Conservation (phyloP, 1,284 basidiomycete species). For the Trametes pubescens region DNA sequence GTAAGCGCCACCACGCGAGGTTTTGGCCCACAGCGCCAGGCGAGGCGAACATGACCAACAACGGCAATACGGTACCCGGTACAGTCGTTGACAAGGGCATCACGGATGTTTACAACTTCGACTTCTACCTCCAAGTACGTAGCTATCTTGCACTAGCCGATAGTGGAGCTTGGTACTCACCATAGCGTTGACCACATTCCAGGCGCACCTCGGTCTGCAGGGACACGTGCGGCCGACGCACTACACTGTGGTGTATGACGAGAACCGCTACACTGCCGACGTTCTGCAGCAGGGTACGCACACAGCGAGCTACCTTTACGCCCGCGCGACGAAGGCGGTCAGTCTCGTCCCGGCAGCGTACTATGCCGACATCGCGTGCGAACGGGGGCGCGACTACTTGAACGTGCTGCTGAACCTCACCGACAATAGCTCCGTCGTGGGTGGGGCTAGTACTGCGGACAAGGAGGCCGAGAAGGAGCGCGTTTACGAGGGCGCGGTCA, state of each 20-base stretch:
- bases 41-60: conserved; percentile 52
- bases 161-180: neutral
- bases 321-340: conserved; percentile 79
- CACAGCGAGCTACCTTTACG: conserved; percentile 71
- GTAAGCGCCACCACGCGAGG: conserved; percentile 81
- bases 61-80: conserved; percentile 78
- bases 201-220: conserved; percentile 72
- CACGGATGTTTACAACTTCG: conserved; percentile 75
- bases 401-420: conserved; percentile 66
- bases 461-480: conserved; percentile 48
- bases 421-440: conserved; percentile 39
- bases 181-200: neutral
- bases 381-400: conserved; percentile 74
- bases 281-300: conserved; percentile 74
- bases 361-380: conserved; percentile 81
- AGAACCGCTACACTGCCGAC: conserved; percentile 69
- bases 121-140: conserved; percentile 75
- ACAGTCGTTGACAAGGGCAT: conserved; percentile 80
- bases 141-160: too few relatives aligned
- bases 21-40: conserved; percentile 62
- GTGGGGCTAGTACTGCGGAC: conserved; percentile 34
- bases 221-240: conserved; percentile 74
- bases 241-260: conserved; percentile 79
- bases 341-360: conserved; percentile 80
- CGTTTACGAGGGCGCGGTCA: conserved; percentile 60